Conservation (phyloP, 805 yeast species). For the Kluyveromyces siamensis region DNA sequence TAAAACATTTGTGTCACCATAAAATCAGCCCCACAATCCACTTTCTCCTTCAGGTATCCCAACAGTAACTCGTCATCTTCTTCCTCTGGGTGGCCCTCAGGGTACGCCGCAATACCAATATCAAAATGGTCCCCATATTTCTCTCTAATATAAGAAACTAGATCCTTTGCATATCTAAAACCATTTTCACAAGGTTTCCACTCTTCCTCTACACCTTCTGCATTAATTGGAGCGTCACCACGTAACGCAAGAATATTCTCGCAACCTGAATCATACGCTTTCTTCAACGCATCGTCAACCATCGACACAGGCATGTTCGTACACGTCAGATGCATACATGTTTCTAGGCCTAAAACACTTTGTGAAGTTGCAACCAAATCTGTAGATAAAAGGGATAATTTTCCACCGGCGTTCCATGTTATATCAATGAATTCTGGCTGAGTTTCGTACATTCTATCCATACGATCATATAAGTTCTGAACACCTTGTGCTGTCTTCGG, state of each 20-base stretch:
- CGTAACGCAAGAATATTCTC: constrained; percentile 89
- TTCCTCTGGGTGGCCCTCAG: constrained; percentile 96
- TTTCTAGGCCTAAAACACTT: constrained; percentile 82
- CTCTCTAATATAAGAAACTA: constrained; percentile 63
- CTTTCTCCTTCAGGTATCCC: constrained; percentile 68
- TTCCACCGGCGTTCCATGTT: constrained; percentile 96
- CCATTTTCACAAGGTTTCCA: constrained; percentile 54
- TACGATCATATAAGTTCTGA: constrained; percentile 89
- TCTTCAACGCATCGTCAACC: constrained; percentile 76
- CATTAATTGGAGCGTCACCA: constrained; percentile 85
- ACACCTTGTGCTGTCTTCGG: constrained; percentile 97
- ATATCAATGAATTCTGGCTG: constrained; percentile 90
- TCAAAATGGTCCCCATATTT: constrained; percentile 83
- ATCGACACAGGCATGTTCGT: constrained; percentile 81
- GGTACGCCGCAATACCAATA: constrained; percentile 95
- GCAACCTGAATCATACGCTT: constrained; percentile 87
- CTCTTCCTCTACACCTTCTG: constrained; percentile 5
- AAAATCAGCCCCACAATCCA: constrained; percentile 91
- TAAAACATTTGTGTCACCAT: constrained; percentile 96
- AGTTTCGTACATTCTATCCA: constrained; percentile 90
- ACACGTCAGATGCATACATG: constrained; percentile 97
- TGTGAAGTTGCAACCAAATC: constrained; percentile 91
- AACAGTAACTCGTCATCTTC: constrained; percentile 43
- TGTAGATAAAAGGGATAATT: constrained; percentile 65
- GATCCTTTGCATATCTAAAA: constrained; percentile 80